phyloP scores from a whole-genome alignment of 192 early-diverging fungal species.

The Blastocladiella britannica region DNA sequence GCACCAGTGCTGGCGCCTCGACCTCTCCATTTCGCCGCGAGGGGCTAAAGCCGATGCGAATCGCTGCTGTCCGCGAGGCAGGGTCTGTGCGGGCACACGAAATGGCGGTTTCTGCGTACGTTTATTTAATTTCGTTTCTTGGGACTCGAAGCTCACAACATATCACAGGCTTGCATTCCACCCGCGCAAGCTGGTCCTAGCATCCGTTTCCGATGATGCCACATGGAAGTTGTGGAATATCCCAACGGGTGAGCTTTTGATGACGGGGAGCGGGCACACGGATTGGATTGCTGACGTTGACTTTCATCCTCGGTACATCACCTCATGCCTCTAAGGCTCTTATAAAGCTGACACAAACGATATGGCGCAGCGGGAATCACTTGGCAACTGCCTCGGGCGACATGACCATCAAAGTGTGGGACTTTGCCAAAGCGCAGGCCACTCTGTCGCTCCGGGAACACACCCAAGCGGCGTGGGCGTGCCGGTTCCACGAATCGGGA shows the following conservation, averaged over 20 bases:
- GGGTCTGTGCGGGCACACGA: conserved; percentile 16
- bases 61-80: conserved; percentile 2
- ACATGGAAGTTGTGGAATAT: conserved; percentile 38
- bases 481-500: conserved; percentile 26
- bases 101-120: conserved; percentile 23
- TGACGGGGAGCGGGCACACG: conserved; percentile 29
- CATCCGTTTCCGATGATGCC: conserved; percentile 32
- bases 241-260: conserved; percentile 29
- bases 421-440: conserved; percentile 27
- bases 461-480: conserved; percentile 29
- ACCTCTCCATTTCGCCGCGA: too few species aligned
- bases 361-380: conserved; percentile 17
- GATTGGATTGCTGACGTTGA: conserved; percentile 38
- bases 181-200: conserved; percentile 33
- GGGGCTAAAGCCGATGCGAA: conserved; percentile 9
- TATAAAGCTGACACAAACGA: background rate
- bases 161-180: conserved; percentile 36
- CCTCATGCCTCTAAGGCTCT: background rate
- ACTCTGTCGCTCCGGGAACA: conserved; percentile 24
- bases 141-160: too few species aligned
- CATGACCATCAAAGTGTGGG: conserved; percentile 33
- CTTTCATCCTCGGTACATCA: conserved; percentile 28
- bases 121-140: conserved; percentile 4
- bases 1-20: too few species aligned
- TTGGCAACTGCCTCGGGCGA: conserved; percentile 36